phyloP scores from a whole-genome alignment of 2,329 filamentous ascomycete species.

The Apiospora koreana region DNA sequence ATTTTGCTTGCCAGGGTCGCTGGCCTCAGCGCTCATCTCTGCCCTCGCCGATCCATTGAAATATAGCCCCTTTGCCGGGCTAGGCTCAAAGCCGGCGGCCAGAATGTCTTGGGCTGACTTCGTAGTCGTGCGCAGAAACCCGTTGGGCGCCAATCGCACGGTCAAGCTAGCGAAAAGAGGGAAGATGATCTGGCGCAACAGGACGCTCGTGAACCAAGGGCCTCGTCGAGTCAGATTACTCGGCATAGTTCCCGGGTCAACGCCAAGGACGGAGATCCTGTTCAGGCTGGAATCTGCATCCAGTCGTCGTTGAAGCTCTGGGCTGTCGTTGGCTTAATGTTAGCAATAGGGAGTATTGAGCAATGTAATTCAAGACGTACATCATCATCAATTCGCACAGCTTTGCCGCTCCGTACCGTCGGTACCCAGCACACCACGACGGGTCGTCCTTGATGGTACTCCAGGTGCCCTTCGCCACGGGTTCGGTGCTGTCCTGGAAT shows the following conservation, averaged over 20 bases:
- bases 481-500: constrained; percentile 19
- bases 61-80: constrained; percentile 12
- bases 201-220: constrained; percentile 20
- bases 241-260: constrained; percentile 24
- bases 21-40: constrained; percentile 15
- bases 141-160: constrained; percentile 13
- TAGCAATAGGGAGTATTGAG: background rate
- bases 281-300: constrained; percentile 15
- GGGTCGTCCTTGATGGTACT: constrained; percentile 24
- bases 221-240: constrained; percentile 18
- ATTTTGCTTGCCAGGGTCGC: constrained; percentile 15
- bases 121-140: background rate
- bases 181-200: constrained; percentile 10
- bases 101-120: constrained; percentile 12
- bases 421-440: constrained; percentile 22
- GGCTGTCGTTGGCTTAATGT: background rate
- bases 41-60: constrained; percentile 16
- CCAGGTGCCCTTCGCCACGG: constrained; percentile 27
- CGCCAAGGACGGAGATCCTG: constrained; percentile 23
- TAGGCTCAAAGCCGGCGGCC: constrained; percentile 6
- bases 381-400: constrained; percentile 30
- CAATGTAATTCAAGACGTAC: constrained; percentile 17
- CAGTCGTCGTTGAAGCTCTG: constrained; percentile 27
- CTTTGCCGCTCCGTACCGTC: constrained; percentile 31
- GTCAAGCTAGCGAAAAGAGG: constrained; percentile 6